These are phyloP conservation scores for Cyberlindnera euphorbiiphila DNA, from an alignment of 805 yeast genomes.

Conservation along the genomic window DNA sequence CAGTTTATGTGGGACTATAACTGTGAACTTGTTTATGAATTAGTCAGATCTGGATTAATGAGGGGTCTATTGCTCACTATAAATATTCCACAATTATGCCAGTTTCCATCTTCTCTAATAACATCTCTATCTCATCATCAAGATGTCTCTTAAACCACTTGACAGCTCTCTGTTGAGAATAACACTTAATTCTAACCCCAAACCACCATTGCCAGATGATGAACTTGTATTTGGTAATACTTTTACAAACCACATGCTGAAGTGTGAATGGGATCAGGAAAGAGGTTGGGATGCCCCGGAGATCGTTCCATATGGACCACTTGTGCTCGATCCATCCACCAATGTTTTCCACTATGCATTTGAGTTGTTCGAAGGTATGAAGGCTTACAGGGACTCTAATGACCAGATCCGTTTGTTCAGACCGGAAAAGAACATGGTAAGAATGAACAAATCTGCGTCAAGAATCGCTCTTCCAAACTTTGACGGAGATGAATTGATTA, in stretches of 20 bases:
- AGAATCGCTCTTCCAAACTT: slow-evolving; percentile 91
- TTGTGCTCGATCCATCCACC: slow-evolving; percentile 82
- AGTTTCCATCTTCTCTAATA: no score
- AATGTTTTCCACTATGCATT: slow-evolving; percentile 93
- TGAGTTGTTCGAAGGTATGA: slow-evolving; percentile 93
- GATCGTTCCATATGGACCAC: slow-evolving; percentile 78
- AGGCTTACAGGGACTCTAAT: slow-evolving; percentile 70
- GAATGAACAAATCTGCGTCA: slow-evolving; percentile 85
- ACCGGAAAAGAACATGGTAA: slow-evolving; percentile 84
- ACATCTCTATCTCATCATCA: no score
- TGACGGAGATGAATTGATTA: slow-evolving; percentile 71
- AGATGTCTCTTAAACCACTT: slow-evolving; percentile 28
- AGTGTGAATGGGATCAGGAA: slow-evolving; percentile 72
- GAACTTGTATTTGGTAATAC: slow-evolving; percentile 64
- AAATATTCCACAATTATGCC: no score
- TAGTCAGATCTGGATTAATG: no score
- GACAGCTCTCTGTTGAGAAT: slow-evolving; percentile 53
- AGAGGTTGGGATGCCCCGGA: slow-evolving; percentile 88
- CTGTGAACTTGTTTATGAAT: no score
- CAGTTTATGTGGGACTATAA: no score
- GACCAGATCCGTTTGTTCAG: slow-evolving; percentile 80
- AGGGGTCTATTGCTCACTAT: no score
- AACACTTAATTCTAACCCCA: slow-evolving; percentile 45
- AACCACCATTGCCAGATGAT: slow-evolving; percentile 53
- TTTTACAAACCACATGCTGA: slow-evolving; percentile 87